Base-by-base conservation (phyloP, 2,329 filamentous ascomycete genomes). In the Cordyceps javanica region DNA sequence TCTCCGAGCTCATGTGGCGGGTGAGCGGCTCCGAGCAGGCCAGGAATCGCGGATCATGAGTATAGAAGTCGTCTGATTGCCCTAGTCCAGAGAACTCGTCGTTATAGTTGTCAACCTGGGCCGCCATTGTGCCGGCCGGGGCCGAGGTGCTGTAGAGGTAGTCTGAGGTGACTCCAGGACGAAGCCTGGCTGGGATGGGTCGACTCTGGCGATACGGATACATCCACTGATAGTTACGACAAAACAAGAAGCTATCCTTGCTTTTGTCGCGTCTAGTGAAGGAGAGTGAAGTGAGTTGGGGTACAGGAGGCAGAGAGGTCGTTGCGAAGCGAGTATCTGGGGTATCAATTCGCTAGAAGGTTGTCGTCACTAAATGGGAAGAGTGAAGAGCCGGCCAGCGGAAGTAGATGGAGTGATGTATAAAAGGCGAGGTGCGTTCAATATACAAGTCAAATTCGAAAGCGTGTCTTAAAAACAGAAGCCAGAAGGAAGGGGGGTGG, bases 1-100 rank as follows among this genome's bases (percentile, higher is more conserved):
- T 68, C 10, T 68, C 65, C 5, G 69, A 71, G 60, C 69, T 70
- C 3, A 51, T 59, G 56, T 67, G 64, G 46, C 67, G 63, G 16
- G 62, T 61, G 36, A 71, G 61, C 25, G 67, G 64, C 36, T 67
- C 52, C 3, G 51, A 38, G 21, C 19, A 56, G 16, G 45, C 36
- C 38, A 52, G 52, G 38, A 59, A 44, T n/a, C 58, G 52, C 21
- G 46, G 44, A 26, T 58, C 52, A 10, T 54, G 51, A 4, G 30
- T 14, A 14, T 25, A 45, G n/a, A 54, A 50, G n/a, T 50, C 51
- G 21, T 50, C 55, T 8, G 28, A n/a, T 30, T 46, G 41, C 16
- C 32, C 30, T 16, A 46, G 38, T 5, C 32, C 41, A 11, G 41
- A 38, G 21, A 55, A 30, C 10, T 34, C 21, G 21, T 51, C 34